Conservation (phyloP, 805 yeast genomes). For the Yarrowia divulgata region DNA sequence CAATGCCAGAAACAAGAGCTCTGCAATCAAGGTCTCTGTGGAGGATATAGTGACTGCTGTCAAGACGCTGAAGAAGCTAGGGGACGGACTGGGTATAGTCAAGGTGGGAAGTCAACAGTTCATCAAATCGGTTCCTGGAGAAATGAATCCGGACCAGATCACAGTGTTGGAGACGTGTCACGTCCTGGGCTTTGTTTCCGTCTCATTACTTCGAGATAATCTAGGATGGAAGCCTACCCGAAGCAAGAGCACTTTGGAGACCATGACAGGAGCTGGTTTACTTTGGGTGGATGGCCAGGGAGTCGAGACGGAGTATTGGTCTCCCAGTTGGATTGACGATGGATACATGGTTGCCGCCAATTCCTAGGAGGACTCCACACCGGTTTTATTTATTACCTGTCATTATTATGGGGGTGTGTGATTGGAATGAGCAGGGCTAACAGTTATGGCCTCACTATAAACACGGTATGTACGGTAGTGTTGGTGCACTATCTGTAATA, state of each 20-base stretch:
- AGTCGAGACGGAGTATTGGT: constrained; percentile 51
- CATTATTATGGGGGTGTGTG: neutral
- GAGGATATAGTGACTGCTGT: constrained; percentile 67
- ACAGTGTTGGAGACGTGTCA: constrained; percentile 77
- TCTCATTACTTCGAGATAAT: constrained; percentile 71
- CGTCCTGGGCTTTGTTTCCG: constrained; percentile 75
- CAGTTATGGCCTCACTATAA: too few species aligned
- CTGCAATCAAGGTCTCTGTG: constrained; percentile 51
- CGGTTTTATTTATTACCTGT: constrained; percentile 25
- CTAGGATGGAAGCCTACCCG: constrained; percentile 74
- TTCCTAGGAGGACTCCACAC: constrained; percentile 28
- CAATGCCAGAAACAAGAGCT: constrained; percentile 45
- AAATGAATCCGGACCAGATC: constrained; percentile 71
- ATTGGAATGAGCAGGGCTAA: too few species aligned
- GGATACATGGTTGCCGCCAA: constrained; percentile 47
- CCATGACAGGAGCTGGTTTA: constrained; percentile 81
- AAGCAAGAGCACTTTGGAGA: constrained; percentile 69
- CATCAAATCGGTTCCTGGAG: constrained; percentile 68
- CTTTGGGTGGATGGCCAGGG: constrained; percentile 77
- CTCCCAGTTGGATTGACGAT: constrained; percentile 49
- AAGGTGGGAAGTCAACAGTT: constrained; percentile 64
- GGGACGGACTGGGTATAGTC: constrained; percentile 73
- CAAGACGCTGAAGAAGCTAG: constrained; percentile 61
- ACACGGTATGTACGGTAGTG: too few species aligned
- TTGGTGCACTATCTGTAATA: constrained; percentile 11